phyloP scores from a whole-genome alignment of 2,329 filamentous ascomycete genomes.

The Polychaeton citri region DNA sequence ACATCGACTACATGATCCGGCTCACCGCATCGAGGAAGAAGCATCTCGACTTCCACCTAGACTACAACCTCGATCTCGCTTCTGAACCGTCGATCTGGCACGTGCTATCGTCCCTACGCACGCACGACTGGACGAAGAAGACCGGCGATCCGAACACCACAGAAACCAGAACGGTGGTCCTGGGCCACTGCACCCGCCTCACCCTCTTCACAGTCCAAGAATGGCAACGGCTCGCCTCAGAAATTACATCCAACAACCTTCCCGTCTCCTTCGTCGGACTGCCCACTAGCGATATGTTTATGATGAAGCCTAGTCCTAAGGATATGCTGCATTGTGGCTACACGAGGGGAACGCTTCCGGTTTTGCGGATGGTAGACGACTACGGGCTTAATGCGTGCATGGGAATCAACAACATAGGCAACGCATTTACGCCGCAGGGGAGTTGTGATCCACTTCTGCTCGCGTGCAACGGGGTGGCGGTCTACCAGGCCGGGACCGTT shows the following conservation, averaged over 20 bases:
- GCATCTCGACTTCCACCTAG: conserved; percentile 58
- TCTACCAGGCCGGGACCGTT: conserved; percentile 55
- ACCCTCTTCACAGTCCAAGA: conserved; percentile 40
- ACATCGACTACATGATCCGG: conserved; percentile 50
- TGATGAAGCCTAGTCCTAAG: conserved; percentile 42
- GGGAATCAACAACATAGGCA: conserved; percentile 59
- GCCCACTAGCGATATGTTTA: conserved; percentile 58
- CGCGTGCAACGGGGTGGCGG: conserved; percentile 48
- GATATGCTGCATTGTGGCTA: conserved; percentile 8
- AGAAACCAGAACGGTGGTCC: conserved; percentile 36
- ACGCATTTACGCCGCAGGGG: conserved; percentile 60
- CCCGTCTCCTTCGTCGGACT: conserved; percentile 55
- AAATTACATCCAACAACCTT: conserved; percentile 33
- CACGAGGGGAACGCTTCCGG: conserved; percentile 47
- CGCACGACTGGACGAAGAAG: conserved; percentile 34
- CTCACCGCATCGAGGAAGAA: conserved; percentile 37
- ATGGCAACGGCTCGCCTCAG: conserved; percentile 35
- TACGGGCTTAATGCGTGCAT: conserved; percentile 47
- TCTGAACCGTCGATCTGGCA: conserved; percentile 41
- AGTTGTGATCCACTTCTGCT: conserved; percentile 51
- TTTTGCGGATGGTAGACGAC: conserved; percentile 46
- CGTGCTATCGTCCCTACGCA: conserved; percentile 39
- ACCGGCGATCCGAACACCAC: too few relatives aligned
- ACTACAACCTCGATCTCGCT: conserved; percentile 48
- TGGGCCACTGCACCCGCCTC: conserved; percentile 58